Base-by-base conservation (phyloP, 2,329 filamentous ascomycete species). In the Penicillium sp. region DNA sequence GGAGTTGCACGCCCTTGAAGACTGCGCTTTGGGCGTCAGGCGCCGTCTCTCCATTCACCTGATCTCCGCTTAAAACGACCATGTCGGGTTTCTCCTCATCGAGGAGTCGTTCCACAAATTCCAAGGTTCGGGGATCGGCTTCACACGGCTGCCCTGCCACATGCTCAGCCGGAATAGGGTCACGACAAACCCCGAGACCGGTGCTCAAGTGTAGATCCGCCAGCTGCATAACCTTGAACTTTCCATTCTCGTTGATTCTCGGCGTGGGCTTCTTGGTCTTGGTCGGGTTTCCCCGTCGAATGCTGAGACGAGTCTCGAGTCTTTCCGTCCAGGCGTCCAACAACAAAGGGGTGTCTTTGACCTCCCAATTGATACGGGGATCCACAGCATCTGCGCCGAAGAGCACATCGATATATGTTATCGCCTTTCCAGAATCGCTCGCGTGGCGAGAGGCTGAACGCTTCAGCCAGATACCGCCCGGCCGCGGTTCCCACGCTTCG, bases 221-320 rank as follows among this genome's bases (percentile, higher is more conserved):
- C 45, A 95, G 76, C 70, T 98, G 93, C 78, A 98, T 82, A 55
- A 98, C 95, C 74, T 97, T 97, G 75, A 97, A 97, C 59, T 86
- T 89, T 24, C 91, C 93, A 64, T 93, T 89, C 51, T 94, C 89
- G 35, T 81, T 80, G 53, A 98, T 88, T 48, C 87, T 81, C 9
- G 85, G 87, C 31, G 81, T 74, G 0, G 87, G 86, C 65, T 85
- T 89, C 60, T 82, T 78, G 28, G 77, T 68, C 55, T 84, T 80
- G 18, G 75, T 72, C 18, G 80, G 80, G 42, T 77, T 74, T 2
- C 93, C 91, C 58, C 87, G 80, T 41, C 88, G 81, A 40, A 96
- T 77, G 22, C 82, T 94, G 46, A 98, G 68, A 50, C 90, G 84
- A 18, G 87, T 82, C 54, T 85, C 82, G 20, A 84, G 82, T 8